Evolutionary conservation across 129 eudicot species (phyloP), one percentile per base, ranked within the genome.

Genomic region (Flaveria bidentis): DNA sequence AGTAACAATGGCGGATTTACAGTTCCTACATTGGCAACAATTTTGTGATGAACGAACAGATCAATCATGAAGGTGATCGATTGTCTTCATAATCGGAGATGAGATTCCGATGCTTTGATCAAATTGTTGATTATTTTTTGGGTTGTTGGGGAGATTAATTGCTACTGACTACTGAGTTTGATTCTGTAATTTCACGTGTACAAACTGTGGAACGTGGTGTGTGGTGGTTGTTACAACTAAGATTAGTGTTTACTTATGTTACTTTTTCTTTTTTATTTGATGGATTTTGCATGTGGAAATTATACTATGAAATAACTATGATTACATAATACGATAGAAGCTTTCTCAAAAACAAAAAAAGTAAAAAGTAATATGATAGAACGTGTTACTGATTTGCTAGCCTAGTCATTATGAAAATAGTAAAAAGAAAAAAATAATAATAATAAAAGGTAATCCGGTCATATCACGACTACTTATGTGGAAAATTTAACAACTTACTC

Each of bases 171-270:
- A 61, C 66, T 49, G 20, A 72, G 58, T 71, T 71, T 63, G 33
- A 47, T 30, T 50, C 73, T 79, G 73, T 72, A 55, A 26, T 50
- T 78, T 72, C 83, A 79, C 41, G 41, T 36, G 41, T 30, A 30
- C 36, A 30, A 30, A 30, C 5, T 30, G 36, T 30, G 36, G 36
- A 30, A 30, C 36, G 36, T 30, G 41, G 74, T 80, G 83, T 67
- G 65, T 47, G 60, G 26, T 60, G 60, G 17, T 72, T 36, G 41
- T 36, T 36, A 53, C 44, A 68, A 36, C 67, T 30, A 30, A 30
- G 36, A 30, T 30, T 30, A 28, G 2, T 28, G 5, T 30, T 30
- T 30, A 30, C 63, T n/a, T 22, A 42, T 50, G 33, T 79, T 72
- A n/a, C 78, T 52, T 72, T 72, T 77, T 67, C 58, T 23, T 51